Evolutionary conservation across 1,139 yeast species (phyloP).

Genomic region (Yamadazyma taylorii): DNA sequence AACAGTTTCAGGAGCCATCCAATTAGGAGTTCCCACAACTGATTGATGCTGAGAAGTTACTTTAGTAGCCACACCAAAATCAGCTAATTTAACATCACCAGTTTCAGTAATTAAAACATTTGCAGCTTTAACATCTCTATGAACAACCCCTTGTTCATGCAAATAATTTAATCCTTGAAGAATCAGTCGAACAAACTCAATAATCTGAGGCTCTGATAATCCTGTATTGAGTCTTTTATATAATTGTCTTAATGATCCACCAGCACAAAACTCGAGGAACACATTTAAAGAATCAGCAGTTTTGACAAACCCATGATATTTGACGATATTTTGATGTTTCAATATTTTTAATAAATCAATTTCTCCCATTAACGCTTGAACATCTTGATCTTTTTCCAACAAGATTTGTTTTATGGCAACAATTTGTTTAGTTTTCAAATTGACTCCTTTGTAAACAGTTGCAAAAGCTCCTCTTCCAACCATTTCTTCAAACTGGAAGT

Average conservation of each 20-base stretch:
- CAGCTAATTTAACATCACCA: slow-evolving; percentile 69
- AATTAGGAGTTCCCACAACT: slow-evolving; percentile 71
- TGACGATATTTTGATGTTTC: slow-evolving; percentile 83
- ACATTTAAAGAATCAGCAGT: slow-evolving; percentile 67
- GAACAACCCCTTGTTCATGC: slow-evolving; percentile 73
- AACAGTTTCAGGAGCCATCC: slow-evolving; percentile 87
- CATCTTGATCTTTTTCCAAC: slow-evolving; percentile 48
- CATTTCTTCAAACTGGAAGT: slow-evolving; percentile 63
- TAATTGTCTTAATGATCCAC: slow-evolving; percentile 78
- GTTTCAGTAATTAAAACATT: slow-evolving; percentile 63
- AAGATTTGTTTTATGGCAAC: slow-evolving; percentile 86
- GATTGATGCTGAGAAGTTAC: slow-evolving; percentile 44
- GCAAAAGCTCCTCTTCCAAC: slow-evolving; percentile 97
- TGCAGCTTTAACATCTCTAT: slow-evolving; percentile 79
- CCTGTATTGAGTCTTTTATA: slow-evolving; percentile 56
- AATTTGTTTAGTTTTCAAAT: slow-evolving; percentile 61
- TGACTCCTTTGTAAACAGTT: slow-evolving; percentile 80
- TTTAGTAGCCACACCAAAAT: slow-evolving; percentile 75
- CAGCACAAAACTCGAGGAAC: slow-evolving; percentile 73
- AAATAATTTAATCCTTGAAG: slow-evolving; percentile 68
- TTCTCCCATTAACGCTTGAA: slow-evolving; percentile 69
- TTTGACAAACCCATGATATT: slow-evolving; percentile 84
- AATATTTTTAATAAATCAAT: slow-evolving; percentile 79
- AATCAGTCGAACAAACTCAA: slow-evolving; percentile 66
- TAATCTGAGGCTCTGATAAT: slow-evolving; percentile 61